Evolutionary conservation across 345 rosid species (phyloP), one percentile per base, ranked within the genome.

Genomic region (Hibiscus mutabilis): DNA sequence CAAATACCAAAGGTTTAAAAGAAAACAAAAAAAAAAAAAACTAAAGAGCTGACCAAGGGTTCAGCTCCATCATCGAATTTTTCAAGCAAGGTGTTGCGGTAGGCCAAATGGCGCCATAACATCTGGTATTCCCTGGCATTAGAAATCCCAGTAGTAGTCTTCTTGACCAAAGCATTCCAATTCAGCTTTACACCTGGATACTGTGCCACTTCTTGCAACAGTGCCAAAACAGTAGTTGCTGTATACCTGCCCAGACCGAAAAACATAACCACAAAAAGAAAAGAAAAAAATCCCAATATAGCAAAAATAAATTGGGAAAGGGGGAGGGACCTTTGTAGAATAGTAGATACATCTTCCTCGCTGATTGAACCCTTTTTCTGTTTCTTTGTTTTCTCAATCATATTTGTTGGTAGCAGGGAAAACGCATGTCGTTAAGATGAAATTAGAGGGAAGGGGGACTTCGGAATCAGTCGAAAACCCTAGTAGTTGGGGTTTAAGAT

Each of bases 91-190:
- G 80, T 10, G 5, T 85, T 74, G 2, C 85, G 75, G 80, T 95
- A 95, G 16, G 99, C 97, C 79, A 95, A 83, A 79, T 95, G 97
- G 55, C 99, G 83, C 99, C 99, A 95, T 25, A 95, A 77, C 91
- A 90, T 84, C 80, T 84, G 94, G 75, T 84, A 89, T 70, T 91
- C 97, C 73, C 92, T 82, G 29, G 88, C 85, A 80, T 68, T 86
- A 16, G 92, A 79, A 66, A 91, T 91, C 57, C 94, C 94, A 51
- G 91, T 91, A 25, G 80, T 73, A 2, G 88, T 82, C 75, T 78
- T 89, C 79, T 84, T 84, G 60, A 85, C 92, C 73, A 91, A 52
- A 68, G 78, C 86, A 52, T 86, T 59, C 97, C 97, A 91, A 68
- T 91, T 85, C 42, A 89, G 76, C 85, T 81, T 87, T 16, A 60